Evolutionary conservation across 148 eudicot species (phyloP).

Genomic region (Amaranthus palmeri): DNA sequence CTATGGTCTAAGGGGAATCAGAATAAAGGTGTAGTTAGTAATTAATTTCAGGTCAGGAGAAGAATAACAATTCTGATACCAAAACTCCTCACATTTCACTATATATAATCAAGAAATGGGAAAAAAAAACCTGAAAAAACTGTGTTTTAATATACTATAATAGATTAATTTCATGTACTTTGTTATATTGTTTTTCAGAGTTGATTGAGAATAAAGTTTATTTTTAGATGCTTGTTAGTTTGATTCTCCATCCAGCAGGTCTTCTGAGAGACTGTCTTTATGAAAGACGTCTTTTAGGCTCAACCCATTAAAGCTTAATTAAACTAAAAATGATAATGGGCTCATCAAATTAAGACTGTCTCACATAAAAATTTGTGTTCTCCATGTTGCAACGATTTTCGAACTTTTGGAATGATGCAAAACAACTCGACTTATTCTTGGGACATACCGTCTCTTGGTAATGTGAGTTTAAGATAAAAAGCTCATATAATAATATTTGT

Average conservation of each 20-base stretch:
- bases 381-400: too few species aligned
- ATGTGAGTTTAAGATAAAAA: too few species aligned
- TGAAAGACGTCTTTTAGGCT: too few species aligned
- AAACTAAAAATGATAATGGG: too few species aligned
- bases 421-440: too few species aligned
- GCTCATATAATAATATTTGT: too few species aligned
- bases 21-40: slow-evolving; percentile 18
- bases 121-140: not conserved
- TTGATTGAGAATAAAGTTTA: slow-evolving; percentile 5
- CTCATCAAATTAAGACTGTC: too few species aligned
- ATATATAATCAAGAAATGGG: not conserved
- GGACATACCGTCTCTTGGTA: too few species aligned
- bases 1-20: slow-evolving; percentile 13
- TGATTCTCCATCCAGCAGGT: not conserved
- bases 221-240: not conserved
- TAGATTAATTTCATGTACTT: not conserved
- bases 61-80: slow-evolving; percentile 9
- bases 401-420: too few species aligned
- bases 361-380: too few species aligned
- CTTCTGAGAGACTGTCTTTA: too few species aligned
- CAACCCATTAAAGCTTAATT: too few species aligned
- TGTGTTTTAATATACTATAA: not conserved
- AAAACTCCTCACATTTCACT: not conserved
- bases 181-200: not conserved
- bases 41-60: not conserved